Percentiles rank a stretch among this genome's conserved stretches.
phyloP scores from a whole-genome alignment of 176 grass and related monocot species.

The Lolium perenne region DNA sequence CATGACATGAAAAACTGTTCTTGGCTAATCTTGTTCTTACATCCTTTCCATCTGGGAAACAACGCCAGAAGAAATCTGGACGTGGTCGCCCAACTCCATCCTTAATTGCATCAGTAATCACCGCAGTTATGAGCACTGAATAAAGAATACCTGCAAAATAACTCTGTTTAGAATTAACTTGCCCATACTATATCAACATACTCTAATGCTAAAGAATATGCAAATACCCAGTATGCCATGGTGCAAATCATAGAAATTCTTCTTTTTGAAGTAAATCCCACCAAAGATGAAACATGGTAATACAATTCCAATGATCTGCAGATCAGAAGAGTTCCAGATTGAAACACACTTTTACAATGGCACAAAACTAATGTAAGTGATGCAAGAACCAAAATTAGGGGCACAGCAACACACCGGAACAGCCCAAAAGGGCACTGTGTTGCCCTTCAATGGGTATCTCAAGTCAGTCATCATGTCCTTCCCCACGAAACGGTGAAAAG shows the following conservation, averaged over 20 bases:
- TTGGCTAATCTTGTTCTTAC: constrained; percentile 42
- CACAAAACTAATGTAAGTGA: constrained; percentile 36
- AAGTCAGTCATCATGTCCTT: constrained; percentile 90
- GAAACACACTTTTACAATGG: constrained; percentile 9
- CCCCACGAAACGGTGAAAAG: constrained; percentile 85
- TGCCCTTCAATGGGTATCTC: constrained; percentile 78
- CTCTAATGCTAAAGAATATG: constrained; percentile 18
- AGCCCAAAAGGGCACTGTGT: constrained; percentile 83
- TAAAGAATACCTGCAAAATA: constrained; percentile 77
- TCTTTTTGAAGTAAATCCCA: constrained; percentile 90
- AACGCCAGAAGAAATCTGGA: constrained; percentile 98
- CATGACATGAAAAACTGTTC: constrained; percentile 17
- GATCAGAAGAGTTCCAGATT: constrained; percentile 38
- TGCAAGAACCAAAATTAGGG: neutral
- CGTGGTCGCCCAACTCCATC: constrained; percentile 91
- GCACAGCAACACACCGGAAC: constrained; percentile 66
- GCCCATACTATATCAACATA: neutral
- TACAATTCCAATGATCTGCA: constrained; percentile 80
- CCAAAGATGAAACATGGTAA: constrained; percentile 63
- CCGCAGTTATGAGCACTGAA: constrained; percentile 92
- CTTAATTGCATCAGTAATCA: constrained; percentile 97
- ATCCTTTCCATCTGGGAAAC: constrained; percentile 96
- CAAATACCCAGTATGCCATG: constrained; percentile 87
- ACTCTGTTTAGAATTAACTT: constrained; percentile 14
- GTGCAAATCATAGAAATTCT: constrained; percentile 94